Base-by-base conservation (phyloP, 352 stramenopile species). In the Globisporangium sylvaticum region DNA sequence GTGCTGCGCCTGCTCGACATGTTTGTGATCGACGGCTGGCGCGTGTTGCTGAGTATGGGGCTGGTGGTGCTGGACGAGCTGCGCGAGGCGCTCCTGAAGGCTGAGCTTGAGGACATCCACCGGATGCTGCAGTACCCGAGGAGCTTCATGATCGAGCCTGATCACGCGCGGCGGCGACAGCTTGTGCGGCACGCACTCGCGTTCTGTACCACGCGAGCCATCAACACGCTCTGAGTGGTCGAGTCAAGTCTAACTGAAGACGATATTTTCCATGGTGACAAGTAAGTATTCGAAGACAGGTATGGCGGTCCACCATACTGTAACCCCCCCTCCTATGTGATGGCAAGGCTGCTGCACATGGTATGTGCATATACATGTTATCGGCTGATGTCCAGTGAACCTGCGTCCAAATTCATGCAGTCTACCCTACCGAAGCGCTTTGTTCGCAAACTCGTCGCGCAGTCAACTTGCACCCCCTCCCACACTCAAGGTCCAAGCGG, bases 11-110 rank as follows among this genome's bases (percentile, higher is more conserved):
- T 94, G 15, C 70, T 94, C n/a, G 87, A 94, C 50, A 78, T 90
- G 20, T 94, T 90, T 57, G 81, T 89, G 46, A 81, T 94, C 63
- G 87, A 94, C 62, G 83, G 87, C 10, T 92, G 85, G 81, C 81
- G 87, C 22, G 81, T 91, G 27, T 84, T 94, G 25, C 88, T 92
- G 64, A 90, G 84, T 48, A 84, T 92, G 68, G 87, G 81, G 9
- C 71, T 94, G 18, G 87, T 92, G 1, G 87, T 94, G 27, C 73
- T 94, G 1, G 82, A 94, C 64, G 80, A 92, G 27, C 73, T 94
- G 7, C 76, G 88, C 31, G 66, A 75, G 20, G 63, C 79, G 37
- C 72, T 94, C 6, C 64, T 90, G 20, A 63, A 65, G 15, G 72
- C 72, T 29, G 83, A 94, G 22, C 79, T 94, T 62, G 87, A 94